These are phyloP conservation scores for Discostella pseudostelligera DNA, from an alignment of 108 stramenopile genomes.

Conservation along the genomic window DNA sequence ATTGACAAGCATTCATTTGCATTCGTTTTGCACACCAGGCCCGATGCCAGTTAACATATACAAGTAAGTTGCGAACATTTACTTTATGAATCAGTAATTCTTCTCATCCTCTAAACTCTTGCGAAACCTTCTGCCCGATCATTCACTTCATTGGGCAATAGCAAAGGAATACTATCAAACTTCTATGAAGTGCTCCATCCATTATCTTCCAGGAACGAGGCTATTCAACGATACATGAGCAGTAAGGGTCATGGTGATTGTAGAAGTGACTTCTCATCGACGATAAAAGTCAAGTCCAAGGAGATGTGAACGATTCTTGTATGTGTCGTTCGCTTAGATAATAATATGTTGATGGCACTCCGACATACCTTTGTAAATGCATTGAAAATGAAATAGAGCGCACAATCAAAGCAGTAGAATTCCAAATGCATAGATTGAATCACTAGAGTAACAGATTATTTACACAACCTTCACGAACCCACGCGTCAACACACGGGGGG, in stretches of 20 bases:
- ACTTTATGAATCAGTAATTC: background rate
- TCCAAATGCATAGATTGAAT: no score
- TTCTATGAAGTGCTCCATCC: slow-evolving; percentile 23
- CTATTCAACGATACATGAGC: slow-evolving; percentile 11
- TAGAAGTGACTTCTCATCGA: background rate
- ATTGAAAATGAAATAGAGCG: no score
- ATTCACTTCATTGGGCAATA: background rate
- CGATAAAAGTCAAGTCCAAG: slow-evolving; percentile 7
- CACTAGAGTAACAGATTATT: no score
- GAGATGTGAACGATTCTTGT: background rate
- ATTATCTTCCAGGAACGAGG: slow-evolving; percentile 11
- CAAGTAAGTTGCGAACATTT: slow-evolving; percentile 10
- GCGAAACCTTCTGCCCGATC: background rate
- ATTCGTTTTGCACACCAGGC: background rate
- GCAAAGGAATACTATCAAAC: slow-evolving; percentile 20
- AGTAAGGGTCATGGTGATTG: background rate
- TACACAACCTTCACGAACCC: no score
- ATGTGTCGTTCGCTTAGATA: no score
- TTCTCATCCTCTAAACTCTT: background rate
- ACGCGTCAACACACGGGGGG: no score
- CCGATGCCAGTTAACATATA: slow-evolving; percentile 18
- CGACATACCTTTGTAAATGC: no score
- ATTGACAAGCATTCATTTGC: background rate
- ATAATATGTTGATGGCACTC: no score
- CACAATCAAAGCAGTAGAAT: no score